Evolutionary conservation across 768 basidiomycete genomes (phyloP), one percentile per base, ranked within the genome.

Genomic region (Lentinula boryana): DNA sequence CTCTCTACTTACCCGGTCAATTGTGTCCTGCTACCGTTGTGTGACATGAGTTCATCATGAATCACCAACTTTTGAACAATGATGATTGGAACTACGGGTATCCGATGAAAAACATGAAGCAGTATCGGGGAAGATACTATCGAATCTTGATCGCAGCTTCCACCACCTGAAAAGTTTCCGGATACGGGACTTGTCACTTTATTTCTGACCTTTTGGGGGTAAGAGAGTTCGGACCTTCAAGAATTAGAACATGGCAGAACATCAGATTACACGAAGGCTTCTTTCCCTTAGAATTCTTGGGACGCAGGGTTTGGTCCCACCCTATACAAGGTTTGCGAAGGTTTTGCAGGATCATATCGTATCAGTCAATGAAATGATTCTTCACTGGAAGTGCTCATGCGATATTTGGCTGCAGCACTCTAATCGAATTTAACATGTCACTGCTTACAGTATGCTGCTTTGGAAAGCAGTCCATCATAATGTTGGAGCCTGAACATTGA

Each of bases 131-230:
- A 53, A 35, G 5, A 31, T 15, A 23, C 8, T 7, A 23, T 49
- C 16, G 5, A 55, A 35, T 16, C 69, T 66, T 1, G 68, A 68
- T 8, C 71, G 68, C 8, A 72, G 51, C 31, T 65, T 67, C 61
- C 62, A 60, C 0, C 1, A 33, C 13, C 57, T 60, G 9, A 71
- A 62, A 5, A 35, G 8, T 1, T 43, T 44, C 13, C 51, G 18
- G 18, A 68, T 63, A 1, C 71, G 69, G 0, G 43, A 5, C 0
- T 76, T 71, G 2, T 75, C 75, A 32, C 72, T 77, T 71, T 54
- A 76, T 77, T 0, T 64, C 74, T 0, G 77, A 77, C n/a, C 77
- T 70, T 54, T 72, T 69, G 0, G 61, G 23, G 0, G 13, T 70
- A n/a, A 16, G 71, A 0, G 63, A 51, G 10, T 78, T 61, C 3